A percentile compares a stretch with the other conserved stretches of the same genome.
phyloP scores from a whole-genome alignment of 768 basidiomycete species.

The Tulasnella sp. region DNA sequence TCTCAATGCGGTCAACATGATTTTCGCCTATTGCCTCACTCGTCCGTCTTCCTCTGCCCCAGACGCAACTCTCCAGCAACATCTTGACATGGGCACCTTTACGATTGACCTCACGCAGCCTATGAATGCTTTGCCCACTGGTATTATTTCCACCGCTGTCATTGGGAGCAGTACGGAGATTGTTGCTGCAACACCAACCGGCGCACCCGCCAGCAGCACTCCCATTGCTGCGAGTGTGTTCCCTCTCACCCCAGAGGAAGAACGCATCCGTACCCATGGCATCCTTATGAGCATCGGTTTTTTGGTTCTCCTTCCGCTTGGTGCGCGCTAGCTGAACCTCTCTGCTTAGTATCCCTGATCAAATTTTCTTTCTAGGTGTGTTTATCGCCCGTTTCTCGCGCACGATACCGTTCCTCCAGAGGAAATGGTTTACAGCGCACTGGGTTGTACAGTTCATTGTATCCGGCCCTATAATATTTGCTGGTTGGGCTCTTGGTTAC shows the following conservation, averaged over 20 bases:
- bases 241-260: slow-evolving; percentile 26
- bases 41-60: slow-evolving; percentile 37
- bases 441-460: slow-evolving; percentile 39
- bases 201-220: neutral
- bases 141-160: neutral
- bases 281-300: slow-evolving; percentile 41
- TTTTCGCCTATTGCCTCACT: slow-evolving; percentile 45
- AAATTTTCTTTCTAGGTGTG: slow-evolving; percentile 20
- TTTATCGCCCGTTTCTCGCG: slow-evolving; percentile 43
- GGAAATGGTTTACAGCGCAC: slow-evolving; percentile 40
- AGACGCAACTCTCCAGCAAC: slow-evolving; percentile 37
- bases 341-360: neutral
- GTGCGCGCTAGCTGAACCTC: slow-evolving; percentile 19
- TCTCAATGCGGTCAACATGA: slow-evolving; percentile 29
- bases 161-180: slow-evolving; percentile 3
- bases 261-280: slow-evolving; percentile 36
- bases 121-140: slow-evolving; percentile 16
- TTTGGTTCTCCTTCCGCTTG: slow-evolving; percentile 44
- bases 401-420: slow-evolving; percentile 29
- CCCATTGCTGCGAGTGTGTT: neutral
- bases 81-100: slow-evolving; percentile 34
- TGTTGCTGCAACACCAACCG: neutral
- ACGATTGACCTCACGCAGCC: slow-evolving; percentile 39
- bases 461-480: slow-evolving; percentile 42
- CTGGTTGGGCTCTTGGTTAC: slow-evolving; percentile 37